Percentiles rank a stretch among this genome's conserved stretches.
phyloP scores from a whole-genome alignment of 1,284 basidiomycete genomes.

The Testicularia cyperi region DNA sequence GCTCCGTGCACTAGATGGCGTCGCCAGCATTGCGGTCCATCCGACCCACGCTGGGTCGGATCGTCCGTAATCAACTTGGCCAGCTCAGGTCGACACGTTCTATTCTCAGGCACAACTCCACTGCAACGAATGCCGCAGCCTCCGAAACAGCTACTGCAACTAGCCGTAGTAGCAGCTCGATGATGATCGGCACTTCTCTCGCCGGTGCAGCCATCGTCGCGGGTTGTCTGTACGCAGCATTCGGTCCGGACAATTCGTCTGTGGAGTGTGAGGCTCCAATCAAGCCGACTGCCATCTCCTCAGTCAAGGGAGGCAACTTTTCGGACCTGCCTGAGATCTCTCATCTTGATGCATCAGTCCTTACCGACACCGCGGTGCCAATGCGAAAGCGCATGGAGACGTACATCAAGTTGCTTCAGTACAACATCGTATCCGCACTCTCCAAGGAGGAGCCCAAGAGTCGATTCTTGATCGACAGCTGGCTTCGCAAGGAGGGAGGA shows the following conservation, averaged over 20 bases:
- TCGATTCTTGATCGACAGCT: conserved; percentile 81
- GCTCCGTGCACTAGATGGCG: no score
- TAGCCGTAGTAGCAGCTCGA: no score
- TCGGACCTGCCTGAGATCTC: conserved; percentile 51
- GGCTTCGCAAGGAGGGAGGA: conserved; percentile 82
- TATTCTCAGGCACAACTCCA: no score
- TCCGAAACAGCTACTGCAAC: no score
- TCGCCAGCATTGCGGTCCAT: no score
- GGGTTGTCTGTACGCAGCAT: conserved; percentile 4
- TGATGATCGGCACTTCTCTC: no score
- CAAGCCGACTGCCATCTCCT: conserved; percentile 21
- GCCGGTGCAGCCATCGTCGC: conserved; percentile 12
- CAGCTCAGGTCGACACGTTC: no score
- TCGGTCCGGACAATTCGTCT: conserved; percentile 1
- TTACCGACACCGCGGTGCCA: conserved; percentile 41
- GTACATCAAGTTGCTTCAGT: conserved; percentile 78
- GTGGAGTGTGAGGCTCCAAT: conserved; percentile 19
- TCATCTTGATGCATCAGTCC: conserved; percentile 38
- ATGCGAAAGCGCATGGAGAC: conserved; percentile 73
- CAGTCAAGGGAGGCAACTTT: conserved; percentile 34
- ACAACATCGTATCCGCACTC: conserved; percentile 76
- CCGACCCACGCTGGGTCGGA: no score
- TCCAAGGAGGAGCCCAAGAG: conserved; percentile 71
- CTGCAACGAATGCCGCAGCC: no score
- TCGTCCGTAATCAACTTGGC: no score